Evolutionary conservation across 768 basidiomycete species (phyloP), one percentile per base, ranked within the genome.

Genomic region (Termitomyces sp.): DNA sequence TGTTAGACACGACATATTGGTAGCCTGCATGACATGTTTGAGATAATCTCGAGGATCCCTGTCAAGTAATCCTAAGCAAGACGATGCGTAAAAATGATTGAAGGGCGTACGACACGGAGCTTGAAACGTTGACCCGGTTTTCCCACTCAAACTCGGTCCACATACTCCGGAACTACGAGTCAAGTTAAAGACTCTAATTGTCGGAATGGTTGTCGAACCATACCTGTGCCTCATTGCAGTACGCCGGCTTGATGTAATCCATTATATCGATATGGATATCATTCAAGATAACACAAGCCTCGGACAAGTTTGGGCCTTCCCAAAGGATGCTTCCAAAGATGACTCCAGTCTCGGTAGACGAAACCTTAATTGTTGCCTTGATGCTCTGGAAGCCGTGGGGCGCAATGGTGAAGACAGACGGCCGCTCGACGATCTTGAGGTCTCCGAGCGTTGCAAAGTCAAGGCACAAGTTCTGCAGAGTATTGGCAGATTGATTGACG

Each of bases 111-210:
- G 86, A 81, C 70, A 95, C 83, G 22, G 83, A 71, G 45, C 87
- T 90, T 60, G 85, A 87, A 53, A 98, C 91, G 66, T 98, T 98
- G 53, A 98, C 96, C 63, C 95, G 83, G 74, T 99, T 99, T 79
- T 99, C 96, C 96, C 96, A 99, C 70, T 99, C 96, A 65, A 99
- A 99, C 70, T 98, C 97, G 26, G 95, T 99, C 96, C 96, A 97
- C 93, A 96, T 96, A 69, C 84, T 91, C 32, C 96, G 84, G 84
- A 96, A 96, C 89, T 95, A 59, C 48, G 45, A 28, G 24, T n/a
- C 17, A 19, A 40, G 24, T 50, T 9, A 50, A 35, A 49, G 22
- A 49, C 37, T 26, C 17, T 28, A n/a, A 24, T 35, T 6, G n/a
- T 17, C 12, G n/a, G 37, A 2, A 38, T n/a, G n/a, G 24, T 28